Conservation (phyloP, 805 yeast genomes). For the Zygoascus tannicola region DNA sequence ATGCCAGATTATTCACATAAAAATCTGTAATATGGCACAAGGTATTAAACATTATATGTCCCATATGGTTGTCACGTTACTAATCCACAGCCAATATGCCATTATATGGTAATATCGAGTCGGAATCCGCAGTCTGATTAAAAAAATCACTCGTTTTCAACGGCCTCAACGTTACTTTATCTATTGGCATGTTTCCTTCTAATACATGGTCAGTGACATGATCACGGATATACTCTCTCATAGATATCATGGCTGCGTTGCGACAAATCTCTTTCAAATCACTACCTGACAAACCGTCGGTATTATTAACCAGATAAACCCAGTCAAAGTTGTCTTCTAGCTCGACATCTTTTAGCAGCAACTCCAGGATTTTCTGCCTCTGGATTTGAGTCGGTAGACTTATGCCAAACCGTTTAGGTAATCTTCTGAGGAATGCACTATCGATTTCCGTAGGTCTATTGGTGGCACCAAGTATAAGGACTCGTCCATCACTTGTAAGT, state of each 20-base stretch:
- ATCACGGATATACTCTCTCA: constrained; percentile 68
- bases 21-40: too few relatives aligned
- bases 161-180: constrained; percentile 45
- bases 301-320: constrained; percentile 47
- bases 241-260: constrained; percentile 84
- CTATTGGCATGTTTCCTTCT: constrained; percentile 28
- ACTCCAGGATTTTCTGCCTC: constrained; percentile 58
- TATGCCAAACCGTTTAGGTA: constrained; percentile 84
- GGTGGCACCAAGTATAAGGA: constrained; percentile 89
- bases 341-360: constrained; percentile 56
- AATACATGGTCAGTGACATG: constrained; percentile 39
- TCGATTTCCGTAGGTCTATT: constrained; percentile 89
- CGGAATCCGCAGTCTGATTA: constrained; percentile 32
- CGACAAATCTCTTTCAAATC: constrained; percentile 87
- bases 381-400: constrained; percentile 61
- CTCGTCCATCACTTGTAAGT: constrained; percentile 61
- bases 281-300: constrained; percentile 80
- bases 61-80: too few relatives aligned
- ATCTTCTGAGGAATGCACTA: constrained; percentile 80
- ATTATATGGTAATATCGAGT: constrained; percentile 35
- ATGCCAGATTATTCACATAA: too few relatives aligned
- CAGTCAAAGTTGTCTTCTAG: constrained; percentile 54
- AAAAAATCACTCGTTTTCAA: constrained; percentile 56
- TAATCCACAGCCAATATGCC: too few relatives aligned
- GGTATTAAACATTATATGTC: too few relatives aligned